These are phyloP conservation scores for Colletotrichum chrysophilum DNA, from an alignment of 2,329 filamentous ascomycete species.

Conservation along the genomic window DNA sequence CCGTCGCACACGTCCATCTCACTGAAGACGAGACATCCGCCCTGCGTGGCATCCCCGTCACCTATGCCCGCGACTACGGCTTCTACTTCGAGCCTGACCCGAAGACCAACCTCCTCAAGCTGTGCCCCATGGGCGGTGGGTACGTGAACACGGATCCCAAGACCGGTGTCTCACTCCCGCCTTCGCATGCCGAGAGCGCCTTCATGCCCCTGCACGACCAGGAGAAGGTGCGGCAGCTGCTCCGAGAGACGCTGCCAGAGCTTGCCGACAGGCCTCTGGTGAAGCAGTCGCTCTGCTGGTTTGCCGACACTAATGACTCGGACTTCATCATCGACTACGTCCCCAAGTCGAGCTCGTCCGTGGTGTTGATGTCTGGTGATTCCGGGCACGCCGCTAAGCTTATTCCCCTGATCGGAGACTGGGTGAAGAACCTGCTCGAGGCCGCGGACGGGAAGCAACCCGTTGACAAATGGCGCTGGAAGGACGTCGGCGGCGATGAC, in stretches of 20 bases:
- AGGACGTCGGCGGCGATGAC: slow-evolving; percentile 29
- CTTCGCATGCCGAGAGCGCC: slow-evolving; percentile 36
- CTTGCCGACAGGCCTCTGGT: slow-evolving; percentile 62
- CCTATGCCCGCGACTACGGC: slow-evolving; percentile 64
- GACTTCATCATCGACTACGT: slow-evolving; percentile 67
- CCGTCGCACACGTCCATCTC: slow-evolving; percentile 64
- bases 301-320: slow-evolving; percentile 64
- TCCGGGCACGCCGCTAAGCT: slow-evolving; percentile 70
- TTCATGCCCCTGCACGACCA: slow-evolving; percentile 62
- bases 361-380: slow-evolving; percentile 61
- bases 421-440: slow-evolving; percentile 53
- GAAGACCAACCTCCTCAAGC: slow-evolving; percentile 61
- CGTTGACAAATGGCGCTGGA: slow-evolving; percentile 58
- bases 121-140: slow-evolving; percentile 64
- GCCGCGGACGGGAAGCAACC: slow-evolving; percentile 42
- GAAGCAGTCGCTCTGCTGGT: slow-evolving; percentile 65
- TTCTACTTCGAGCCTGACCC: slow-evolving; percentile 72
- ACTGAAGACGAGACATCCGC: slow-evolving; percentile 56
- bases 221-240: slow-evolving; percentile 51
- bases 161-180: slow-evolving; percentile 35
- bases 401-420: slow-evolving; percentile 64
- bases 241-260: slow-evolving; percentile 56
- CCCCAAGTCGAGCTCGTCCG: slow-evolving; percentile 45
- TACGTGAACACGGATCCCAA: slow-evolving; percentile 49
- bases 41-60: slow-evolving; percentile 64